Evolutionary conservation across 2,329 filamentous ascomycete genomes (phyloP).

Genomic region (Pezicula radicicola): DNA sequence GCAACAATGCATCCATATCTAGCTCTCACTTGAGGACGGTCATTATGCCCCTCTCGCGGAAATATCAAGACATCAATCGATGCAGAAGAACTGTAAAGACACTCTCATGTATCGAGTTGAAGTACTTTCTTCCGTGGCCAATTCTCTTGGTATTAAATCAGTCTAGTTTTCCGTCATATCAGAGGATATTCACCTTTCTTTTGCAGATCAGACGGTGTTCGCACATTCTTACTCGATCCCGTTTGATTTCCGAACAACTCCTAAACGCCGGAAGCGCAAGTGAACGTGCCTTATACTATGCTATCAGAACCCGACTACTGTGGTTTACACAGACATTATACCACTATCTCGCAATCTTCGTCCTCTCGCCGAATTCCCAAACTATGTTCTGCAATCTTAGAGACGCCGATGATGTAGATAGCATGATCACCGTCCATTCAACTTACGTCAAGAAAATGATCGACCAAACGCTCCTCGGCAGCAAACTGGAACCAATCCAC

Average conservation of each 20-base stretch:
- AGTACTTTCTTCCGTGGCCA: conserved; percentile 66
- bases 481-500: conserved; percentile 66
- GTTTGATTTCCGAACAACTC: conserved; percentile 38
- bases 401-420: conserved; percentile 70
- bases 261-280: conserved; percentile 33
- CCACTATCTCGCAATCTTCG: conserved; percentile 72
- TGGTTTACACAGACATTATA: conserved; percentile 77
- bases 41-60: conserved; percentile 36
- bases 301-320: conserved; percentile 65
- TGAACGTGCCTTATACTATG: conserved; percentile 51
- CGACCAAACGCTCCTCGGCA: conserved; percentile 67
- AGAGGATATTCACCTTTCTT: conserved; percentile 70
- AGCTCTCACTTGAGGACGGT: conserved; percentile 60
- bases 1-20: conserved; percentile 48
- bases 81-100: conserved; percentile 57
- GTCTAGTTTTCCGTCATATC: conserved; percentile 63
- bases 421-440: conserved; percentile 71
- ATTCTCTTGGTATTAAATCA: conserved; percentile 71
- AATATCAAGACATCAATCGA: conserved; percentile 39
- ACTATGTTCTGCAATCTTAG: conserved; percentile 56
- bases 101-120: conserved; percentile 61
- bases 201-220: conserved; percentile 74
- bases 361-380: conserved; percentile 58
- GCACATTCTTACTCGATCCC: conserved; percentile 58
- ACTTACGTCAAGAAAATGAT: conserved; percentile 60